A percentile compares a stretch with the other conserved stretches of the same genome.
These are phyloP conservation scores for Caloboletus inedulis DNA, from an alignment of 1,284 basidiomycete genomes.

Conservation along the genomic window DNA sequence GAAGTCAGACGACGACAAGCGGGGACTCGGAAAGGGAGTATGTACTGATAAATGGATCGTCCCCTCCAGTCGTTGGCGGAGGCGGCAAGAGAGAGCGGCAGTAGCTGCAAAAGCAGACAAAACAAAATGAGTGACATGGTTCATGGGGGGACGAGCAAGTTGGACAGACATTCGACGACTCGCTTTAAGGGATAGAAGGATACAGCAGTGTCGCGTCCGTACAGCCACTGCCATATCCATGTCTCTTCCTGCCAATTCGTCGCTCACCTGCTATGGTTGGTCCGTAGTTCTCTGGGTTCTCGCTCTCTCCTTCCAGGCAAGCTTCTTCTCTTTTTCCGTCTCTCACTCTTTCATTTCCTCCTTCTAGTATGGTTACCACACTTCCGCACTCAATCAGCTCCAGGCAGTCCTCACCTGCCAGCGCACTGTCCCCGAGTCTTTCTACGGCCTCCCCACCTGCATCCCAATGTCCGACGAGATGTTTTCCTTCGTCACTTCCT, in stretches of 20 bases:
- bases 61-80: slow-evolving; percentile 36
- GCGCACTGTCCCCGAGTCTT: slow-evolving; percentile 16
- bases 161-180: background rate
- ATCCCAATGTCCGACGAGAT: slow-evolving; percentile 72
- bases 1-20: background rate
- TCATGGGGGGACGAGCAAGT: background rate
- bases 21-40: background rate
- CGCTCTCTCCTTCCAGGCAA: slow-evolving; percentile 60
- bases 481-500: slow-evolving; percentile 79
- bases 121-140: slow-evolving; percentile 5
- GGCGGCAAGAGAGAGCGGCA: slow-evolving; percentile 25
- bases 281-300: slow-evolving; percentile 61
- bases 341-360: background rate
- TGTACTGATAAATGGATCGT: slow-evolving; percentile 41
- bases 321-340: background rate
- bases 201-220: too few relatives aligned
- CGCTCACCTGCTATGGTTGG: slow-evolving; percentile 63
- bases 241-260: slow-evolving; percentile 10
- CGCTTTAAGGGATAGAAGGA: too few relatives aligned
- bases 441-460: slow-evolving; percentile 55
- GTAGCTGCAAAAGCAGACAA: background rate
- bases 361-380: slow-evolving; percentile 73
- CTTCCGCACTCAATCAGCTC: slow-evolving; percentile 85
- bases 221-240: slow-evolving; percentile 15
- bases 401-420: slow-evolving; percentile 74